Percentiles rank a stretch among this genome's conserved stretches.
Evolutionary conservation across 2,329 filamentous ascomycete species (phyloP).

Genomic region (Sarocladium strictum): DNA sequence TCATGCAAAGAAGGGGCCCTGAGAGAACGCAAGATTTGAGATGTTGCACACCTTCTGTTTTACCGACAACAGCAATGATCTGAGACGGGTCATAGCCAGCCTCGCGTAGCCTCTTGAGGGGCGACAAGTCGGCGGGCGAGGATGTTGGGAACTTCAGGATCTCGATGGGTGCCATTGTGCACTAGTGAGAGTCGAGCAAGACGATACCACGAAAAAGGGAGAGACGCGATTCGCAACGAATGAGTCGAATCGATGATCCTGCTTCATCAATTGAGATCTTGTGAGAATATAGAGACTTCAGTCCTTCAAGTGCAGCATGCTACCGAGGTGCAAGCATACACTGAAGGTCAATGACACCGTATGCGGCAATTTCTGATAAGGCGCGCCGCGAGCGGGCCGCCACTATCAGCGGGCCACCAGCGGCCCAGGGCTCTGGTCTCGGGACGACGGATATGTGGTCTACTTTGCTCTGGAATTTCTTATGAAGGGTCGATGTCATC

Average conservation of each 20-base stretch:
- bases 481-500: too few species aligned
- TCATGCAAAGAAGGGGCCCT: not conserved
- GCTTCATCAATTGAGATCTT: too few species aligned
- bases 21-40: too few species aligned
- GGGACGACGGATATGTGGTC: too few species aligned
- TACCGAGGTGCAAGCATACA: too few species aligned
- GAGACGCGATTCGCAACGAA: too few species aligned
- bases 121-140: conserved; percentile 9
- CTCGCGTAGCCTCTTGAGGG: conserved; percentile 7
- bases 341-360: too few species aligned
- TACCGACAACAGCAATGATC: conserved; percentile 11
- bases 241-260: too few species aligned
- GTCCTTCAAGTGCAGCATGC: too few species aligned
- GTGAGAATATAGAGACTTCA: too few species aligned
- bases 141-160: conserved; percentile 10
- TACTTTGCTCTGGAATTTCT: too few species aligned
- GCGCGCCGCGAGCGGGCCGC: not conserved
- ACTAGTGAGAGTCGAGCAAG: not conserved
- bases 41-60: conserved; percentile 11
- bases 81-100: conserved; percentile 9
- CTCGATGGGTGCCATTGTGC: conserved; percentile 10
- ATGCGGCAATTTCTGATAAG: not conserved
- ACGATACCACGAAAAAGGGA: too few species aligned
- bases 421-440: not conserved
- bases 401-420: not conserved